A percentile compares a stretch with the other conserved stretches of the same genome.
Evolutionary conservation across 768 basidiomycete species (phyloP).

Genomic region (Trametes meyenii): DNA sequence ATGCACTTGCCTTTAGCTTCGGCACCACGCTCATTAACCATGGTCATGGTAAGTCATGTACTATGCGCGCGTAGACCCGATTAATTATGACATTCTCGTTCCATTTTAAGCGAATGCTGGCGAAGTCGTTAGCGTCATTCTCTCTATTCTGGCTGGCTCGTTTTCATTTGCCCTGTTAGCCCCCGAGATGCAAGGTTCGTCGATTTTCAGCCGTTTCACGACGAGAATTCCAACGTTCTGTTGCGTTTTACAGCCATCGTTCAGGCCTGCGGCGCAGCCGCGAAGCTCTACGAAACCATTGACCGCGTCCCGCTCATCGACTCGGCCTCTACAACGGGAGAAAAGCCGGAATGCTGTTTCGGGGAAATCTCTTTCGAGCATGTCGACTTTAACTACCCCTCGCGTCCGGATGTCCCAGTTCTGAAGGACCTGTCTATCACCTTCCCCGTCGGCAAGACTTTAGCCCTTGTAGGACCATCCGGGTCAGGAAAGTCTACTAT

Average conservation of each 20-base stretch:
- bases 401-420: slow-evolving; percentile 77
- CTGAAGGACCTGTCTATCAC: slow-evolving; percentile 67
- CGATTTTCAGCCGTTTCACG: background rate
- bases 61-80: background rate
- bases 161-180: slow-evolving; percentile 85
- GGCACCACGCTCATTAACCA: slow-evolving; percentile 82
- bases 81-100: background rate
- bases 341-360: slow-evolving; percentile 62
- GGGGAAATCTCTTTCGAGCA: slow-evolving; percentile 75
- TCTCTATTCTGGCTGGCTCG: slow-evolving; percentile 84
- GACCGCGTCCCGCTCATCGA: slow-evolving; percentile 88
- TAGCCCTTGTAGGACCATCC: slow-evolving; percentile 77
- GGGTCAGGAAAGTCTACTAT: slow-evolving; percentile 81
- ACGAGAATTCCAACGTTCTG: background rate
- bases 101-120: slow-evolving; percentile 58
- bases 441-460: slow-evolving; percentile 77
- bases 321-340: slow-evolving; percentile 65
- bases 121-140: slow-evolving; percentile 78
- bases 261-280: slow-evolving; percentile 80
- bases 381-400: slow-evolving; percentile 84
- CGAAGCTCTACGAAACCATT: slow-evolving; percentile 85
- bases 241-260: slow-evolving; percentile 54
- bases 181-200: slow-evolving; percentile 81
- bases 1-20: slow-evolving; percentile 83
- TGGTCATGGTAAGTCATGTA: slow-evolving; percentile 46